Percentiles rank a stretch among this genome's conserved stretches.
Conservation (phyloP, 116 monocot genomes). For the Dioscorea cayenensis region DNA sequence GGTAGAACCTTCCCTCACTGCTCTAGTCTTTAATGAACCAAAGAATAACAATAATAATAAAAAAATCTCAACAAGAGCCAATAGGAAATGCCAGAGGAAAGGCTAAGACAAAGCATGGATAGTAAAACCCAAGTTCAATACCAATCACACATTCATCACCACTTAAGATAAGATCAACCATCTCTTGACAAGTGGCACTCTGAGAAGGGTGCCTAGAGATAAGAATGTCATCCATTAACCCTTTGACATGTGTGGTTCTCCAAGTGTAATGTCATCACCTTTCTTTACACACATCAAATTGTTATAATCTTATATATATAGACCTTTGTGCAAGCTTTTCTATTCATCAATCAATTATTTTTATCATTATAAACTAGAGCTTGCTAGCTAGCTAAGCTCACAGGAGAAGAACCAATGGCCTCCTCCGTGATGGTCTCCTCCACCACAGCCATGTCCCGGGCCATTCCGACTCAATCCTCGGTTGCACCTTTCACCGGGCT, state of each 20-base stretch:
- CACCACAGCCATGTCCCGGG: conserved; percentile 10
- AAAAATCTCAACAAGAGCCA: too few species aligned
- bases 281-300: neutral
- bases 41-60: too few species aligned
- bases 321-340: neutral
- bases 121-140: neutral
- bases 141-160: neutral
- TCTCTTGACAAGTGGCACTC: neutral
- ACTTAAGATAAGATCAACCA: conserved; percentile 4
- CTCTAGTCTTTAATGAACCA: too few species aligned
- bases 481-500: conserved; percentile 35
- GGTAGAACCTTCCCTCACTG: too few species aligned
- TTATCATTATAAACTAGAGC: neutral
- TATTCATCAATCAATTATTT: neutral
- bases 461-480: conserved; percentile 18
- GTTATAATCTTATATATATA: neutral
- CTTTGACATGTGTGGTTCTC: neutral
- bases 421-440: conserved; percentile 36
- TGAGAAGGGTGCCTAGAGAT: neutral
- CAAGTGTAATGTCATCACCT: conserved; percentile 4
- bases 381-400: neutral
- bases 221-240: conserved; percentile 5
- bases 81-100: too few species aligned
- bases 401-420: conserved; percentile 19
- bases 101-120: too few species aligned